Evolutionary conservation across 371 early-diverging fungal genomes (phyloP), one percentile per base, ranked within the genome.

Genomic region (Circinella umbellata): DNA sequence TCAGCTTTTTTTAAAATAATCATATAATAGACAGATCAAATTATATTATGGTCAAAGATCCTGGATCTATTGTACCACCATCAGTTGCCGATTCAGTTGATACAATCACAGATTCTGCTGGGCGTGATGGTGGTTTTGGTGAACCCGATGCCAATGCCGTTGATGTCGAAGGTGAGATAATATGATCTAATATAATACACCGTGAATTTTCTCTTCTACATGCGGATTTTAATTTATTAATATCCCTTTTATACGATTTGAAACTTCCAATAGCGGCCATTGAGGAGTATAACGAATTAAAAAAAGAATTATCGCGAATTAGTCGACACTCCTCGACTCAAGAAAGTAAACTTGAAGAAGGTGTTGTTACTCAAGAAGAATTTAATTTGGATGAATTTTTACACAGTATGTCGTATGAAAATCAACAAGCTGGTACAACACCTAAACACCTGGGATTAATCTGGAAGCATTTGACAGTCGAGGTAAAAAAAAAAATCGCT

Each of bases 381-480:
- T 74, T 77, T 64, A 67, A 72, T 57, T 71, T 77, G 20, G 66
- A 67, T 53, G 66, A 67, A 10, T 77, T 69, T 53, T 60, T 77
- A 49, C 69, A 72, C 17, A 66, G 68, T 17, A 63, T 72, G 47
- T 46, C 39, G 2, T n/a, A 53, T 37, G 66, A 68, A 48, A 49
- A 63, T 14, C 48, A 54, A 14, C 54, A 73, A 39, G 70, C 69
- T 34, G 82, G 79, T 17, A 54, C 74, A 37, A 79, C 75, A 51
- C 65, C 66, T 13, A 73, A 78, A 35, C 70, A 68, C 14, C 65
- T 84, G 64, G 80, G 84, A 46, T 61, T 84, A 10, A 69, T 71
- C n/a, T 81, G 81, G 81, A 72, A 70, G 61, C 70, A 81, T 57
- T 39, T 81, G 49, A 71, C 69, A 17, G 81, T 81, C 63, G 73